These are phyloP conservation scores for Coelastrella sp. DNA, from an alignment of 139 green algal genomes.

Conservation along the genomic window DNA sequence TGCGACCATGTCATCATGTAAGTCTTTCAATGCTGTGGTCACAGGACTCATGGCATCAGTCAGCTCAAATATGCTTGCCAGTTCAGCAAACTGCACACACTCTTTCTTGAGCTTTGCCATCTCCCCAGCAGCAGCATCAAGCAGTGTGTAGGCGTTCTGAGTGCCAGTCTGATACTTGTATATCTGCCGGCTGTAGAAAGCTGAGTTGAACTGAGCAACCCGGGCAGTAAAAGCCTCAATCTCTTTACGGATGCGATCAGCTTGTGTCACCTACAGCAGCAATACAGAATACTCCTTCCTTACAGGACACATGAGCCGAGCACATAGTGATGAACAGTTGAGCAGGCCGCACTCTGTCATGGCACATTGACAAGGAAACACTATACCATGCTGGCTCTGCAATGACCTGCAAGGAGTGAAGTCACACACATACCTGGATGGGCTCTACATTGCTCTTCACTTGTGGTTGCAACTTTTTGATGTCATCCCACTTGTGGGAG, in stretches of 20 bases:
- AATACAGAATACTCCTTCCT: neutral
- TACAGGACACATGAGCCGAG: neutral
- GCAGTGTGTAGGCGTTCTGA: constrained; percentile 68
- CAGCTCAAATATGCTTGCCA: constrained; percentile 90
- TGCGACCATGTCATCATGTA: constrained; percentile 75
- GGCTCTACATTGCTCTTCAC: constrained; percentile 79
- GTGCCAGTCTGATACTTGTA: constrained; percentile 77
- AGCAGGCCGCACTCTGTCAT: no score
- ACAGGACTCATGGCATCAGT: constrained; percentile 59
- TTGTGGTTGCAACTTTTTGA: constrained; percentile 78
- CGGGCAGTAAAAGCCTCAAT: constrained; percentile 66
- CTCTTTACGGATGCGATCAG: constrained; percentile 78
- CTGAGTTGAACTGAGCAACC: constrained; percentile 62
- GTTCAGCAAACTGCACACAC: constrained; percentile 62
- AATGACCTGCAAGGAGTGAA: no score
- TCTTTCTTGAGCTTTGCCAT: constrained; percentile 65
- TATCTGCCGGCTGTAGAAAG: constrained; percentile 70
- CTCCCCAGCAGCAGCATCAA: constrained; percentile 74
- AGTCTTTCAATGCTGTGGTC: constrained; percentile 56
- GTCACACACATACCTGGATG: constrained; percentile 68
- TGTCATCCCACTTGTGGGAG: constrained; percentile 69
- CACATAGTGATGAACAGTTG: no score
- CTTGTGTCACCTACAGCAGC: constrained; percentile 52
- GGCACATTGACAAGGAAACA: neutral
- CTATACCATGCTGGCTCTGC: neutral